Evolutionary conservation across 345 rosid genomes (phyloP), one percentile per base, ranked within the genome.

Genomic region (Linum trigynum): DNA sequence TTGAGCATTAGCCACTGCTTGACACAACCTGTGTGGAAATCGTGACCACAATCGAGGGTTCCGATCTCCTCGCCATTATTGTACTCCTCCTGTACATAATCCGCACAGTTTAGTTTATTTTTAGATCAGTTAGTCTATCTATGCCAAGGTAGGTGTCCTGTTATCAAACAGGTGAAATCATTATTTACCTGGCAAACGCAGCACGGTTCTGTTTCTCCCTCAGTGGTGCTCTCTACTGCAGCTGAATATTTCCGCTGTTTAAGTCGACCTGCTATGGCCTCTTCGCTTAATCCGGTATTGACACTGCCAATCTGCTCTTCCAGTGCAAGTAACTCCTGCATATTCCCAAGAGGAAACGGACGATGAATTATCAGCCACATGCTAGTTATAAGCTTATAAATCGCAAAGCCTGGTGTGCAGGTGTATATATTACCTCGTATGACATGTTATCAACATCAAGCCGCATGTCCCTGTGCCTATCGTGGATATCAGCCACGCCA

Each of bases 381-480:
- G 9, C 14, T 15, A 23, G 32, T 23, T 23, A 23, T 23, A 23
- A 23, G 7, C 10, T 16, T 12, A 16, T 17, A 2, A 10, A 14
- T 38, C 40, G 41, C 9, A 41, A 39, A 53, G 40, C 64, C 50
- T 16, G 35, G 56, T 64, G 56, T n/a, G 32, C 40, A 37, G 57
- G 14, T 38, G 36, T 14, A 7, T 17, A 40, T 57, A 77, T 68
- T 81, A 92, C 98, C 96, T 90, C 98, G 61, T 92, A 92, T 39
- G 98, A 72, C 98, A 92, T 92, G 78, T 88, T 90, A 79, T 92
- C 98, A 63, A 92, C 97, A 70, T 90, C 97, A 32, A 92, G 97
- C 42, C 97, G 86, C 98, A 92, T 89, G 69, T 89, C 96, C 75
- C 98, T 80, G 63, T 92, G 87, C 65, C 84, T 86, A 74, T 92